A percentile compares a stretch with the other conserved stretches of the same genome.
These are phyloP conservation scores for Colletotrichum falcatum DNA, from an alignment of 2,329 filamentous ascomycete species.

Conservation along the genomic window DNA sequence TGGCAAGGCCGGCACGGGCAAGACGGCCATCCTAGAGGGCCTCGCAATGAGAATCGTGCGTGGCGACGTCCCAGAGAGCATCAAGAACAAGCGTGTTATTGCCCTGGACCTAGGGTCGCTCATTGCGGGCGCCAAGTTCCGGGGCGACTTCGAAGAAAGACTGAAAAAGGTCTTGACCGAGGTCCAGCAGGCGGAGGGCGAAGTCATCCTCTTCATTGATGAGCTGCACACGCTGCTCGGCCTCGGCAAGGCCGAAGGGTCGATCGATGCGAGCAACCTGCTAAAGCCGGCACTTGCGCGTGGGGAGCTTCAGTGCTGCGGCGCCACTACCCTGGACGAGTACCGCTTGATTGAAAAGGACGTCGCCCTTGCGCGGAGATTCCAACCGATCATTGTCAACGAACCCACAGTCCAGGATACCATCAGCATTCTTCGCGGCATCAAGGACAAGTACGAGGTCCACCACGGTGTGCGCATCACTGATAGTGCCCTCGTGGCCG, in stretches of 20 bases:
- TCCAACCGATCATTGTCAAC: conserved; percentile 94
- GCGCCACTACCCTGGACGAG: conserved; percentile 92
- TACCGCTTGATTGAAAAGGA: conserved; percentile 97
- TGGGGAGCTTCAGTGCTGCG: conserved; percentile 94
- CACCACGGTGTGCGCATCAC: conserved; percentile 97
- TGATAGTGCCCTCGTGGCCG: conserved; percentile 90
- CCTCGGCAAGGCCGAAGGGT: conserved; percentile 93
- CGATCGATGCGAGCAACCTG: conserved; percentile 95
- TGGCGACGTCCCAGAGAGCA: conserved; percentile 93
- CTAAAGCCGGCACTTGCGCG: conserved; percentile 93
- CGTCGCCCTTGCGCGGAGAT: conserved; percentile 88
- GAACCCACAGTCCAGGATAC: conserved; percentile 93
- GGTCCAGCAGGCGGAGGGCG: conserved; percentile 87
- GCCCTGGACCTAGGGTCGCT: conserved; percentile 89
- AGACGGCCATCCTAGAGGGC: conserved; percentile 93
- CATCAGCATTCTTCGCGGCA: conserved; percentile 93
- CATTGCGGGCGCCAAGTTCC: conserved; percentile 94
- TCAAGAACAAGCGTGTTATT: conserved; percentile 94
- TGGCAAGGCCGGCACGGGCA: conserved; percentile 89
- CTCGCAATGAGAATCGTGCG: conserved; percentile 89
- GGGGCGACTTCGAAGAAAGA: conserved; percentile 95
- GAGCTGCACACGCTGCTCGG: conserved; percentile 93
- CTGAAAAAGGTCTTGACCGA: conserved; percentile 92
- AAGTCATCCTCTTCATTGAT: conserved; percentile 94
- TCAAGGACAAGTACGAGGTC: conserved; percentile 97